Evolutionary conservation across 2,329 filamentous ascomycete genomes (phyloP), one percentile per base, ranked within the genome.

Genomic region (Trichoderma semiorbis): DNA sequence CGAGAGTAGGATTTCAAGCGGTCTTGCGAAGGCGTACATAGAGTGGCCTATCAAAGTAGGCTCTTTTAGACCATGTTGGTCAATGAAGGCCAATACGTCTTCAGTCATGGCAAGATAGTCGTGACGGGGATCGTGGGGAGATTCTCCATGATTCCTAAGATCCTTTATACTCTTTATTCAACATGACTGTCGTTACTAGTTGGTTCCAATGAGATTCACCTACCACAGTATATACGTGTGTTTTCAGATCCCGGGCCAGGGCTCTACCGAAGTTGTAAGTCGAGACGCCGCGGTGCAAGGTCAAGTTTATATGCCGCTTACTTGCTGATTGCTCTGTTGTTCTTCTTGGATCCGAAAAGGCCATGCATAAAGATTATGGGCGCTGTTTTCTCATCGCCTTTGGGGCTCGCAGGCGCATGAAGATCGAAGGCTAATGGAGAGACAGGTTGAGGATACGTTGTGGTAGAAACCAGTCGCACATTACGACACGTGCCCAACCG

Each of bases 281-380:
- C 64, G 32, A 26, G 18, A 26, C 14, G 55, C n/a, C n/a, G 16
- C 10, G 6, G 12, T 16, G 55, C 26, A 12, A 18, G 7, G 69
- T 14, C 3, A 5, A 32, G n/a, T n/a, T n/a, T n/a, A n/a, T n/a
- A 12, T 18, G 36, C 30, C 3, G 47, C 16, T 80, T 85, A 97
- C 95, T 94, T 97, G 91, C 94, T 97, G 74, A 98, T 96, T 78
- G 88, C 93, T 80, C 95, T 87, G 80, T 98, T 97, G 80, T 98
- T 98, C 84, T 93, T 94, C 84, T 97, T 97, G 47, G 93, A 97
- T 24, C 95, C 95, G 78, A 98, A 98, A 12, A 98, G 86, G 1
- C 96, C 95, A 80, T 98, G 95, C 78, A 98, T 89, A 75, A 98
- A 92, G 73, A 98, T 83, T 74, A 98, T 93, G 2, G 95, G 93